Evolutionary conservation across 495 filamentous ascomycete genomes (phyloP), one percentile per base, ranked within the genome.

Genomic region (Tricharina praecox): DNA sequence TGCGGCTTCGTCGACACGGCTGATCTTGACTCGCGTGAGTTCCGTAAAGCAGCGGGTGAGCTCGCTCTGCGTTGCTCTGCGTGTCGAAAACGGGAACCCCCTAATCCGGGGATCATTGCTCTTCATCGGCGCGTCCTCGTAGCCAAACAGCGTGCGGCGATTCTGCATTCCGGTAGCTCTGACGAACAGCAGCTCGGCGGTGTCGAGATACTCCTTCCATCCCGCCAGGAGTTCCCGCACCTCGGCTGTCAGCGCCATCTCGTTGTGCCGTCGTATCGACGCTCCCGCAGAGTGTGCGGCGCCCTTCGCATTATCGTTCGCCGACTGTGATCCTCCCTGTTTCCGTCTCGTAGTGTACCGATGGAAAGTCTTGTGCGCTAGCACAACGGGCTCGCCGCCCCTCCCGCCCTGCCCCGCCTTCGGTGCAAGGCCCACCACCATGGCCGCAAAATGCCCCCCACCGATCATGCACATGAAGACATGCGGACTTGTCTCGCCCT

Each of bases 391-490:
- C 56, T 90, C 80, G 48, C 81, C 74, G 44, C 82, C 52, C 84
- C 85, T 85, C 23, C 74, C 67, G 38, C 74, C 66, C 48, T 75
- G 74, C 33, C 76, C 65, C 7, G 34, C 23, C 52, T 82, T 85
- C 0, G 92, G 87, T 0, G 82, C 78, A 2, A 96, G 70, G 2
- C 85, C 84, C 16, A 96, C 79, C 25, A 96, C 68, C 86, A 96
- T 95, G 18, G 82, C 92, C 0, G 90, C 90, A 61, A 97, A 96
- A 56, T 97, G 90, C 1, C 90, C 90, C 52, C 90, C 90, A 5
- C 90, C 90, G 46, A 96, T 92, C 90, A 97, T 97, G 62, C 86
- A 96, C 47, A 96, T 73, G 57, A 97, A 94, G 21, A 93, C 74
- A 55, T 94, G 87, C 55, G 55, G 25, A 52, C 56, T 53, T 67